Evolutionary conservation across 106 monocot genomes (phyloP), one percentile per base, ranked within the genome.

Genomic region (Dendrobium chrysotoxum): DNA sequence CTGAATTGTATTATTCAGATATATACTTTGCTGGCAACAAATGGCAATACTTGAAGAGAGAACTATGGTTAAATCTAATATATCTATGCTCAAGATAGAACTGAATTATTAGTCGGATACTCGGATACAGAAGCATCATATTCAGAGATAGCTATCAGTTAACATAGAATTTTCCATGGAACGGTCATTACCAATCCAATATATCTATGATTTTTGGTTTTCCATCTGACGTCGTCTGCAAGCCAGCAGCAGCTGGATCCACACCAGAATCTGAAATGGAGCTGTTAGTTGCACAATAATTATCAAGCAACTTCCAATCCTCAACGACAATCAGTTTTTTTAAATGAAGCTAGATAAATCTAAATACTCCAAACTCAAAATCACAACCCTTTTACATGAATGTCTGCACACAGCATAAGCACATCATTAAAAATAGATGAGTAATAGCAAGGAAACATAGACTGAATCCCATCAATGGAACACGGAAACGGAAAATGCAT

Each of bases 161-260:
- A 57, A 57, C 17, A 54, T 12, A 54, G 4, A 12, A 57, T 17
- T 57, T 18, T 68, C 28, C 12, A 28, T 10, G 28, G 67, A 68
- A 68, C 17, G 10, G 13, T 39, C 16, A 40, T 68, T 92, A 99
- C 98, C 98, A 99, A 75, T 99, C 98, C 42, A 99, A 35, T 68
- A 99, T 85, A 79, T 99, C 98, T 74, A 99, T 47, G 70, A 99
- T 91, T 86, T 99, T 99, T 38, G 92, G 98, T 82, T 95, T 99
- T 71, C 95, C 98, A 88, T 99, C 92, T 76, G 95, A 92, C 23
- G 98, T 99, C 86, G 86, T 88, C 79, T 99, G 98, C 50, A 99
- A 83, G 28, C 95, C 98, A 84, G 86, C 89, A 81, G 93, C 95
- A 80, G 98, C 98, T 53, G 98, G 98, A 89, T 99, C 98, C 64